Evolutionary conservation across 331 rosid species (phyloP).

Genomic region (Prunus yedoensis): DNA sequence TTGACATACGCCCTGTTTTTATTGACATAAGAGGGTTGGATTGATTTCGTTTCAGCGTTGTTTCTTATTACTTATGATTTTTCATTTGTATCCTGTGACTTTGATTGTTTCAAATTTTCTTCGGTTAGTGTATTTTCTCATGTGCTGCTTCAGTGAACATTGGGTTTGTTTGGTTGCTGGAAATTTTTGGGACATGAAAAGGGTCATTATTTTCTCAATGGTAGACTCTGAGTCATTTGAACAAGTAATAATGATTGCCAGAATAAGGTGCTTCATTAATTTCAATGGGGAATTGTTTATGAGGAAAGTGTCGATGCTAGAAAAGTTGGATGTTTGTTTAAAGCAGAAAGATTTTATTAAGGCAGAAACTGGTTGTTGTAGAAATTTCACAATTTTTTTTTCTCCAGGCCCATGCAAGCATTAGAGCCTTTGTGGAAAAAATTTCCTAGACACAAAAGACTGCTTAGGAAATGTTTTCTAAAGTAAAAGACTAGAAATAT

Average conservation of each 20-base stretch:
- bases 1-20: not conserved
- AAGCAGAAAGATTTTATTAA: no score
- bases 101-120: not conserved
- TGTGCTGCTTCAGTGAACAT: not conserved
- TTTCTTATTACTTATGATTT: not conserved
- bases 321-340: not conserved
- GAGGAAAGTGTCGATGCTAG: not conserved
- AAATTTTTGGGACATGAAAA: not conserved
- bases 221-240: not conserved
- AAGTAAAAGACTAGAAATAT: not conserved
- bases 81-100: not conserved
- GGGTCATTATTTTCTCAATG: not conserved
- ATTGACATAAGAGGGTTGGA: not conserved
- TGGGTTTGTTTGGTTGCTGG: conserved; percentile 2
- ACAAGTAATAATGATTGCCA: not conserved
- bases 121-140: not conserved
- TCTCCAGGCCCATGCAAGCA: not conserved
- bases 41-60: not conserved
- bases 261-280: no score
- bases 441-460: not conserved
- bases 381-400: not conserved
- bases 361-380: not conserved
- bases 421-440: not conserved
- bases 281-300: no score
- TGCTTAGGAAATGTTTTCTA: no score